A percentile compares a stretch with the other conserved stretches of the same genome.
Evolutionary conservation across 2,329 filamentous ascomycete species (phyloP).

Genomic region (Plenodomus lindquistii): DNA sequence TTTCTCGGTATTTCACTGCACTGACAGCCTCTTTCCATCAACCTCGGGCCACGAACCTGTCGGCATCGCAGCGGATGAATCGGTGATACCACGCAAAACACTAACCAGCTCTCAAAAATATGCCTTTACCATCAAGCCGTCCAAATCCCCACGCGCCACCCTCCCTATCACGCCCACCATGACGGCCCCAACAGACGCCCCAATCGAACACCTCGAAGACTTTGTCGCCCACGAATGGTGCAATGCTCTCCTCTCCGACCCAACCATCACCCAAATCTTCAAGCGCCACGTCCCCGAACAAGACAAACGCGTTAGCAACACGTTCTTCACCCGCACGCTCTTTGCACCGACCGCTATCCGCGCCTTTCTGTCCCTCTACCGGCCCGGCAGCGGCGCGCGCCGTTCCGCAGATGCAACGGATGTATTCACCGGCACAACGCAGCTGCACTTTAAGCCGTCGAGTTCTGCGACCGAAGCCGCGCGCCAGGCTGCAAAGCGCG

Average conservation of each 20-base stretch:
- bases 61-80: not conserved
- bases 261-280: conserved; percentile 20
- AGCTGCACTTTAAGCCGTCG: conserved; percentile 2
- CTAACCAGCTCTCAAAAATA: not conserved
- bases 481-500: conserved; percentile 11
- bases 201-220: conserved; percentile 26
- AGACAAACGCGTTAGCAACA: conserved; percentile 19
- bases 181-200: not conserved
- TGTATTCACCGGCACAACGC: conserved; percentile 7
- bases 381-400: conserved; percentile 11
- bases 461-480: not conserved
- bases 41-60: not conserved
- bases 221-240: conserved; percentile 28
- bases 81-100: not conserved
- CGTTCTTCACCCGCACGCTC: conserved; percentile 25
- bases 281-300: conserved; percentile 12
- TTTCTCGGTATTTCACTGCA: no score
- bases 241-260: conserved; percentile 24
- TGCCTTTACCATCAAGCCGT: not conserved
- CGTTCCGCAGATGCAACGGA: conserved; percentile 7
- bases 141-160: not conserved
- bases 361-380: conserved; percentile 28
- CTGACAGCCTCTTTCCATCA: no score
- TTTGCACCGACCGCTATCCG: conserved; percentile 29
- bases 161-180: not conserved